Evolutionary conservation across 352 stramenopile species (phyloP).

Genomic region (Phytophthora pistaciae): DNA sequence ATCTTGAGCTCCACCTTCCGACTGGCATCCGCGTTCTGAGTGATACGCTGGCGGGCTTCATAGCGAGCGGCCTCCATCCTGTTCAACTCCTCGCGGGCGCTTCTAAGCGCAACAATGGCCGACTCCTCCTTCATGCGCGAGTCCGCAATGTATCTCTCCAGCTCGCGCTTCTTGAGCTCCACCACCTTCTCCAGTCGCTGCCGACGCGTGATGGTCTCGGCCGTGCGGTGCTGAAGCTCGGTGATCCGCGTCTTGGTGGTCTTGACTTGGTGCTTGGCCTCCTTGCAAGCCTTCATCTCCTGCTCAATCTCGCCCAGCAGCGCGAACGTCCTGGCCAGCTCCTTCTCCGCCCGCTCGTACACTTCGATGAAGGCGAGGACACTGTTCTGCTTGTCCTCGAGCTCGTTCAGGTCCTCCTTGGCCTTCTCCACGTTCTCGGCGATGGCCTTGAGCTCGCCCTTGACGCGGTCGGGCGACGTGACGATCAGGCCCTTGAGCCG

Average conservation of each 20-base stretch:
- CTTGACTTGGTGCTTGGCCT: constrained; percentile 81
- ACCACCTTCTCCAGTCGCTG: constrained; percentile 78
- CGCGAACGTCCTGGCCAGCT: constrained; percentile 67
- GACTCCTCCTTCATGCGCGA: constrained; percentile 68
- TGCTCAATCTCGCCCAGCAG: constrained; percentile 72
- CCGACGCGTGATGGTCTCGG: constrained; percentile 69
- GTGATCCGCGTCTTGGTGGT: constrained; percentile 56
- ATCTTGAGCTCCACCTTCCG: constrained; percentile 75
- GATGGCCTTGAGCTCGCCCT: constrained; percentile 70
- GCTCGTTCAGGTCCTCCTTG: constrained; percentile 70
- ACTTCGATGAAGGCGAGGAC: constrained; percentile 72
- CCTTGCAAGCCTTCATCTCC: constrained; percentile 74
- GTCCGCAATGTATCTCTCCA: constrained; percentile 76
- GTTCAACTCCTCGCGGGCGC: constrained; percentile 60
- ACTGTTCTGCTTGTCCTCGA: constrained; percentile 70
- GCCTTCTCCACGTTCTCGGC: constrained; percentile 71
- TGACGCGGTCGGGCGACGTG: constrained; percentile 90
- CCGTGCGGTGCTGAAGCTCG: constrained; percentile 52
- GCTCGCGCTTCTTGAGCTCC: constrained; percentile 75
- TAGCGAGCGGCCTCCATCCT: constrained; percentile 61
- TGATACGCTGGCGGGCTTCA: constrained; percentile 65
- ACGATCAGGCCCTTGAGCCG: constrained; percentile 88
- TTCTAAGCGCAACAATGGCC: constrained; percentile 60
- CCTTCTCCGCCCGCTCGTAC: constrained; percentile 75
- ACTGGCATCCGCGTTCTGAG: constrained; percentile 51